Evolutionary conservation across 257 asterid genomes (phyloP), one percentile per base, ranked within the genome.

Genomic region (Lycium ferocissimum): DNA sequence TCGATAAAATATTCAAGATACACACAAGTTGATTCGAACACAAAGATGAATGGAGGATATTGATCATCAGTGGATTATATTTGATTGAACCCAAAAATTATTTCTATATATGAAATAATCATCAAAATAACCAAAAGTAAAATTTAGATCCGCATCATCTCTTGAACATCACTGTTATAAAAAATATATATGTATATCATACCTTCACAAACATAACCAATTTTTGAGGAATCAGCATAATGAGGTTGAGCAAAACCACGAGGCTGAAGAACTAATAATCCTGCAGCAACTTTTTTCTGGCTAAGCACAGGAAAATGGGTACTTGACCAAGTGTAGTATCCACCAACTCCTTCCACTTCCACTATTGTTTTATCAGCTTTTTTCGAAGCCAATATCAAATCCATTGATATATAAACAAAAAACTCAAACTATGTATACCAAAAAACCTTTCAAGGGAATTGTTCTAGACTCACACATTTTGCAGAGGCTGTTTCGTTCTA

Each of bases 231-330:
- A 70, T 88, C 88, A 0, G 93, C 17, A 73, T 85, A 89, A 78
- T 92, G 94, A 7, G 94, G 94, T 65, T 86, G 75, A 72, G 93
- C 93, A 18, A 92, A 86, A 81, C 93, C 92, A 6, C 89, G 90
- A 0, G 87, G 91, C 8, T 59, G 89, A 79, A 90, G 38, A 70
- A 90, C 79, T 7, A 92, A 84, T 35, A 85, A 90, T 3, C 94
- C 92, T 80, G 91, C 93, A n/a, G 86, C 91, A 47, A 88, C 47
- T 53, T 79, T 82, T 26, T 88, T 86, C 70, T 61, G n/a, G 9
- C 62, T 58, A 1, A 90, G 75, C n/a, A 58, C 38, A 17, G 92
- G 90, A 73, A 79, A 54, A 3, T 70, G 80, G 7, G 80, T 81
- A 2, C 84, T 71, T 0, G 93, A 87, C 95, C 93, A 92, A 1